A percentile compares a stretch with the other conserved stretches of the same genome.
phyloP scores from a whole-genome alignment of 2,329 filamentous ascomycete genomes.

The Neocucurbitaria cava region DNA sequence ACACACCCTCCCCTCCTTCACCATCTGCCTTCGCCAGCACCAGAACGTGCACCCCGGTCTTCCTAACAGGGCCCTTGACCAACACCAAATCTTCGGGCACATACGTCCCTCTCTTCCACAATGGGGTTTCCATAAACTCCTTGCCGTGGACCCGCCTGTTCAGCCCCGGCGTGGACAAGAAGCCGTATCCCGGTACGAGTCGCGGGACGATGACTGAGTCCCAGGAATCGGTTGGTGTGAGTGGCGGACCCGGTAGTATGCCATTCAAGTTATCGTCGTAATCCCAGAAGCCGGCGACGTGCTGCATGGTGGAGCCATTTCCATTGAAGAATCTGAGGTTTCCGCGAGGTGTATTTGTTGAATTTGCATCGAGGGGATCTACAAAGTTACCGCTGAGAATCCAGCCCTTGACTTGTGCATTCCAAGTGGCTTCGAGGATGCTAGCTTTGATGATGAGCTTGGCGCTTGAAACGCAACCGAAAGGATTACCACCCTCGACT shows the following conservation, averaged over 20 bases:
- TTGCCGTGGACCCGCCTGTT: background rate
- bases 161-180: background rate
- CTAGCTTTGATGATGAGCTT: conserved; percentile 1
- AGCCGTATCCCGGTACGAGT: background rate
- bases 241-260: background rate
- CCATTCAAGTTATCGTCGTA: conserved; percentile 6
- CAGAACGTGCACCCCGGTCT: background rate
- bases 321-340: background rate
- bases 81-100: conserved; percentile 3
- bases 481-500: background rate
- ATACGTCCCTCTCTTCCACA: conserved; percentile 4
- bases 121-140: background rate
- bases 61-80: background rate
- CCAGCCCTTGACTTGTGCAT: background rate
- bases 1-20: background rate
- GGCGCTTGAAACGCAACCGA: background rate
- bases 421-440: background rate
- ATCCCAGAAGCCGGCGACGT: background rate
- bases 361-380: background rate
- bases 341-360: no score
- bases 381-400: background rate
- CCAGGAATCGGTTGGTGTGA: background rate
- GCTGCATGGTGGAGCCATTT: background rate
- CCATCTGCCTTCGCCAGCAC: background rate
- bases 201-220: background rate